These are phyloP conservation scores for Auriscalpium vulgare DNA, from an alignment of 768 basidiomycete species.

Conservation along the genomic window DNA sequence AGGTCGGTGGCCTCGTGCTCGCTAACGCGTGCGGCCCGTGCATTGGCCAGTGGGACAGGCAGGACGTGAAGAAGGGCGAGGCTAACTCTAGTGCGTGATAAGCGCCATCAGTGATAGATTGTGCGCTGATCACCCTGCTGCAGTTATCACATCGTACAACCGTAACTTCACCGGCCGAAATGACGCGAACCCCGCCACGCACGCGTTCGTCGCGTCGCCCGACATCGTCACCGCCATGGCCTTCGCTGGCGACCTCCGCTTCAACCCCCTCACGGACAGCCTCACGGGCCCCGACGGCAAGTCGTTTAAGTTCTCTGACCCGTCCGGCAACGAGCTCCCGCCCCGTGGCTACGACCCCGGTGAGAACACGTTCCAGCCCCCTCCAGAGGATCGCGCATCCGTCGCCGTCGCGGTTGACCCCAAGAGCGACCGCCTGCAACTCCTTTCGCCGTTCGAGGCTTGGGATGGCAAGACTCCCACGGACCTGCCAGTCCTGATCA, in stretches of 20 bases:
- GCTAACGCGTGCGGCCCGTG: constrained; percentile 99
- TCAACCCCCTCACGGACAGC: constrained; percentile 93
- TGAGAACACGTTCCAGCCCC: constrained; percentile 93
- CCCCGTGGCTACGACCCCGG: constrained; percentile 95
- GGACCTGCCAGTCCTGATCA: constrained; percentile 91
- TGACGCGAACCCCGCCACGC: constrained; percentile 98
- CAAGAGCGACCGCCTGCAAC: constrained; percentile 83
- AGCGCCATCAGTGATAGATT: constrained; percentile 21
- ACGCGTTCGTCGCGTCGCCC: constrained; percentile 91
- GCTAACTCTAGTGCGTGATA: constrained; percentile 72
- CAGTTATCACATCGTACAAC: constrained; percentile 99
- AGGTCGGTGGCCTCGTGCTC: constrained; percentile 84
- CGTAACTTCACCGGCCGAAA: constrained; percentile 99
- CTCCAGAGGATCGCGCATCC: constrained; percentile 74
- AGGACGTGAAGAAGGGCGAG: constrained; percentile 95
- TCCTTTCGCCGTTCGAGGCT: constrained; percentile 78
- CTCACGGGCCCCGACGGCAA: constrained; percentile 89
- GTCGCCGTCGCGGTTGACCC: constrained; percentile 86
- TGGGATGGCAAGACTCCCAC: constrained; percentile 92
- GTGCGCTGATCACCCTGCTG: not conserved
- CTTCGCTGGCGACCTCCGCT: constrained; percentile 88
- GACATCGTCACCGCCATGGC: constrained; percentile 96
- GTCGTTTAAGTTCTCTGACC: constrained; percentile 93
- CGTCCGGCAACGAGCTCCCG: constrained; percentile 87
- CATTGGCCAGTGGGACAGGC: constrained; percentile 98